Base-by-base conservation (phyloP, 148 eudicot species). In the Chenopodium formosanum region DNA sequence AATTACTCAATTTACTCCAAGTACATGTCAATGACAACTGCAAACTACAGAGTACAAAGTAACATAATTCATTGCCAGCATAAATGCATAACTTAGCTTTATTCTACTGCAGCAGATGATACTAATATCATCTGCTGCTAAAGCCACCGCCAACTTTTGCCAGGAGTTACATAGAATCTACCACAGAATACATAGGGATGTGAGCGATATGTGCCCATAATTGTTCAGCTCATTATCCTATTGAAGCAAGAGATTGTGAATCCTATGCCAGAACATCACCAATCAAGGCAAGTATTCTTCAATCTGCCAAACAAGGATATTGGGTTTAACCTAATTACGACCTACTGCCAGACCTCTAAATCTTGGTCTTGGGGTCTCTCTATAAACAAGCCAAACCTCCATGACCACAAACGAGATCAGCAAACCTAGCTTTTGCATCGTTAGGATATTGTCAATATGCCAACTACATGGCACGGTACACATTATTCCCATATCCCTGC, bases 401-500 rank as follows among this genome's bases (percentile, higher is more conserved):
- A 69, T 53, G 76, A 46, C 53, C 46, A 75, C 76, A 74, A 75
- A 78, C 73, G 66, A 40, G 76, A 77, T 70, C 80, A 50, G 69
- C 76, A 79, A 46, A 47, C 75, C 81, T 78, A 62, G 73, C 73
- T 79, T 70, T 67, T 14, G 69, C 29, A 72, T 34, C 7, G n/a
- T 79, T 83, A n/a, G 65, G 79, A 56, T 23, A 69, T 20, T 19
- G 20, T 32, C 25, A 31, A 31, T 23, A 7, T 48, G 63, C 19
- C 68, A 70, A 31, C 85, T 85, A 84, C 63, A 86, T 86, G 79
- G 87, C 62, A 56, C 62, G 62, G 62, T 56, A 56, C 62, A 56
- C 62, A 1, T 62, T 62, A 62, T 62, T 58, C 44, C 44, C 44
- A 40, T 40, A 40, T 0, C 62, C 17, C 62, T 56, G 62, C 20